Conservation (phyloP, 1,284 basidiomycete species). For the Entoloma clypeatum region DNA sequence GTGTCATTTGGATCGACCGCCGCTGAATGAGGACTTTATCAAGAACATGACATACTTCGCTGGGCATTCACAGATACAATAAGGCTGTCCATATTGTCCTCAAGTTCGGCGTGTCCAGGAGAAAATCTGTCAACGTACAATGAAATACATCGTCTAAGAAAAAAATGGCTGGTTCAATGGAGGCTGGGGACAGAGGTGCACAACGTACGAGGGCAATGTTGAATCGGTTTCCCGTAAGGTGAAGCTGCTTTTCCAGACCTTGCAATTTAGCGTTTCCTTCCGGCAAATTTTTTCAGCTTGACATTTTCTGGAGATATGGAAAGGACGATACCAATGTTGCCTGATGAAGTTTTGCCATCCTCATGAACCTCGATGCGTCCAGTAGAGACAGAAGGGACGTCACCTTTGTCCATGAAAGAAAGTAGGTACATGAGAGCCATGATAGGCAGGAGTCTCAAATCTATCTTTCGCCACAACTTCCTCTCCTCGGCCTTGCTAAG, state of each 20-base stretch:
- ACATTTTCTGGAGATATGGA: neutral
- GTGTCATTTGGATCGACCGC: too few relatives aligned
- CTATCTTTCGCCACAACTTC: constrained; percentile 62
- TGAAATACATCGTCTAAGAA: constrained; percentile 63
- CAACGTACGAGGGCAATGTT: constrained; percentile 59
- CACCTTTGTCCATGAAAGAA: constrained; percentile 64
- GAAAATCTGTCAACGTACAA: constrained; percentile 38
- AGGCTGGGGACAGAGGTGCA: neutral
- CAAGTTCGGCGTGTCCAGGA: neutral
- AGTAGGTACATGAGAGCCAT: constrained; percentile 60
- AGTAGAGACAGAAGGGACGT: neutral
- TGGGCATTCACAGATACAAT: constrained; percentile 59
- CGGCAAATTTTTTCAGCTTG: neutral
- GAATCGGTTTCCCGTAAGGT: constrained; percentile 55
- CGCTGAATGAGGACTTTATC: neutral
- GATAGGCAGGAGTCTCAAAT: constrained; percentile 61
- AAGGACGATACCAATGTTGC: constrained; percentile 47
- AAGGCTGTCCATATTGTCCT: constrained; percentile 42
- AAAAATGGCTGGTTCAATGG: neutral
- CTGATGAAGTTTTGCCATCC: constrained; percentile 27
- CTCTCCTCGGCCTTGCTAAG: constrained; percentile 51
- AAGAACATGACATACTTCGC: constrained; percentile 41
- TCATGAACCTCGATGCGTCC: neutral
- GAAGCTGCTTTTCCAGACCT: constrained; percentile 49
- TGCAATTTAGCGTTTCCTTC: constrained; percentile 65